These are phyloP conservation scores for Solanum medicagineum DNA, from an alignment of 257 asterid genomes.

Conservation along the genomic window DNA sequence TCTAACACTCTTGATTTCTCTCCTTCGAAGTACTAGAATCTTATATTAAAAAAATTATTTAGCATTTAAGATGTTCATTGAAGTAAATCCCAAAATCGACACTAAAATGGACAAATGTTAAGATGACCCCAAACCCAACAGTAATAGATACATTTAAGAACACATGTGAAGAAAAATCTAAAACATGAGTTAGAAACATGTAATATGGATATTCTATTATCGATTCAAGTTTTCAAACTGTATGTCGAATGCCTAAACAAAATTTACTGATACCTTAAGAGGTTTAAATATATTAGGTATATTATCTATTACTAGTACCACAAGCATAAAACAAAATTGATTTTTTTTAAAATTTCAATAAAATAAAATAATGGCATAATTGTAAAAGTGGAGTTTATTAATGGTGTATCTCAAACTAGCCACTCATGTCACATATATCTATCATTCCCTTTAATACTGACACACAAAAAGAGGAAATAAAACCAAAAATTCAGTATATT, in stretches of 20 bases:
- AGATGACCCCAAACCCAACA: background rate
- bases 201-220: background rate
- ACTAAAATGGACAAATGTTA: background rate
- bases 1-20: background rate
- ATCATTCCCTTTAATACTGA: background rate
- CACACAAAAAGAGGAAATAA: background rate
- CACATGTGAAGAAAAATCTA: too few relatives aligned
- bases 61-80: background rate
- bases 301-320: background rate
- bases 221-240: rapidly evolving
- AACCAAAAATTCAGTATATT: background rate
- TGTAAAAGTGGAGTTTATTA: background rate
- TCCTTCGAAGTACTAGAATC: background rate
- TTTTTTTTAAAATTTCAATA: background rate
- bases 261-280: background rate
- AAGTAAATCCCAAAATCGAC: background rate
- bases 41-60: background rate
- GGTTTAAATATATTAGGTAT: background rate
- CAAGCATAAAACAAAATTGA: background rate
- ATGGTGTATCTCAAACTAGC: background rate
- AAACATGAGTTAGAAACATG: background rate
- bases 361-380: background rate
- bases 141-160: too few relatives aligned
- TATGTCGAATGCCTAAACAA: background rate
- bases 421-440: background rate